Base-by-base conservation (phyloP, 495 filamentous ascomycete genomes). In the Penicillium cosmopolitanum region DNA sequence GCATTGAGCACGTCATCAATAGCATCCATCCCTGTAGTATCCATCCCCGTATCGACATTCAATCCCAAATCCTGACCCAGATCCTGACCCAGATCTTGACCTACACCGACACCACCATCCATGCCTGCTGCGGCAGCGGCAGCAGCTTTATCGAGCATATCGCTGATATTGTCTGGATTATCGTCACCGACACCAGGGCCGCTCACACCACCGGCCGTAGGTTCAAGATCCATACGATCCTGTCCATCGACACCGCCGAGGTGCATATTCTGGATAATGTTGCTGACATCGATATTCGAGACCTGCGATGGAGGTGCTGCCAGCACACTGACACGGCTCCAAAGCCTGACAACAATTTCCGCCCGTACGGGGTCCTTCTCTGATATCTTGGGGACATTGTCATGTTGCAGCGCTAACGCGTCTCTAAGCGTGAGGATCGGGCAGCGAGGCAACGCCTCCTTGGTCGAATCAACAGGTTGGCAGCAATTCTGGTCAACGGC, bases 271-370 rank as follows among this genome's bases (percentile, higher is more conserved):
- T 75, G 69, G 5, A 80, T 78, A 35, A 76, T 79, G 50, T 73
- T 78, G 56, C 57, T 76, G 38, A 77, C 70, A 52, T 75, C 74
- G 13, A 78, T 66, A 55, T 75, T 77, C 8, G 72, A 67, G 18
- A 77, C 71, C 48, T 78, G 77, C 2, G 76, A 65, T 3, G 77
- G 73, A 1, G 75, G 73, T 0, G 77, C 75, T 18, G 71, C 61
- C 12, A 81, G 84, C 4, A 86, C 79, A 64, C 93, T 89, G 6
- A 96, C 91, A 18, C 89, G 84, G 2, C 90, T 81, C 68, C 85
- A 82, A 19, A 97, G 79, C 3, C 92, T 85, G 3, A 96, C 87
- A n/a, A 92, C 76, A 2, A 85, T 79, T 62, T 91, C 86, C 0
- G 91, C 91, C 44, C 84, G 77, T 1, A 75, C 53, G 6, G 80